Evolutionary conservation across 192 early-diverging fungal genomes (phyloP).

Genomic region (Pilobolus umbonatus): DNA sequence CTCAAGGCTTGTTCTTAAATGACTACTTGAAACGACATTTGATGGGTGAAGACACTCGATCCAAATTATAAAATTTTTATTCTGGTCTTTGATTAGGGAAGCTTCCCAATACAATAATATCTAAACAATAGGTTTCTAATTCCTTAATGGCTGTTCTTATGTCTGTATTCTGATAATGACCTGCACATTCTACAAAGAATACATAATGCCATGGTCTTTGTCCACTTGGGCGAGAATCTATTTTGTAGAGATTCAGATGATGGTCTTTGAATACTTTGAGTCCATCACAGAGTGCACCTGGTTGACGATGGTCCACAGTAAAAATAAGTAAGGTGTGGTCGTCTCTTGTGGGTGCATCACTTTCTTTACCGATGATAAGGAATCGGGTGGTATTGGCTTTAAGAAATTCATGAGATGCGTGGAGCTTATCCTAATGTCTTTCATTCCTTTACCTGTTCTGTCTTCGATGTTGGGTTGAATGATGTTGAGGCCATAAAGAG

Average conservation of each 20-base stretch:
- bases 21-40: constrained; percentile 63
- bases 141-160: constrained; percentile 65
- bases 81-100: constrained; percentile 63
- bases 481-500: constrained; percentile 75
- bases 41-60: constrained; percentile 3
- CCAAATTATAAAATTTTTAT: not conserved
- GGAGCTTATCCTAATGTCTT: too few relatives aligned
- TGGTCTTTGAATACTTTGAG: constrained; percentile 79
- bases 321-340: constrained; percentile 83
- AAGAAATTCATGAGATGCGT: not conserved
- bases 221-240: constrained; percentile 84
- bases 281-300: constrained; percentile 82
- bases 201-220: constrained; percentile 86
- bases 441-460: constrained; percentile 44
- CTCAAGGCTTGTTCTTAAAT: constrained; percentile 65
- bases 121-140: constrained; percentile 65
- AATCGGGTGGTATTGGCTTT: constrained; percentile 90
- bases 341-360: constrained; percentile 57
- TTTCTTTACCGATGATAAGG: constrained; percentile 75
- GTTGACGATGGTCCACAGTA: constrained; percentile 86
- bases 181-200: constrained; percentile 89
- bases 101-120: constrained; percentile 76
- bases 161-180: constrained; percentile 66
- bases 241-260: constrained; percentile 82
- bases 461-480: constrained; percentile 78